Conservation (phyloP, 225 moss, liverwort and hornwort genomes). For the Anthoceros angustus region DNA sequence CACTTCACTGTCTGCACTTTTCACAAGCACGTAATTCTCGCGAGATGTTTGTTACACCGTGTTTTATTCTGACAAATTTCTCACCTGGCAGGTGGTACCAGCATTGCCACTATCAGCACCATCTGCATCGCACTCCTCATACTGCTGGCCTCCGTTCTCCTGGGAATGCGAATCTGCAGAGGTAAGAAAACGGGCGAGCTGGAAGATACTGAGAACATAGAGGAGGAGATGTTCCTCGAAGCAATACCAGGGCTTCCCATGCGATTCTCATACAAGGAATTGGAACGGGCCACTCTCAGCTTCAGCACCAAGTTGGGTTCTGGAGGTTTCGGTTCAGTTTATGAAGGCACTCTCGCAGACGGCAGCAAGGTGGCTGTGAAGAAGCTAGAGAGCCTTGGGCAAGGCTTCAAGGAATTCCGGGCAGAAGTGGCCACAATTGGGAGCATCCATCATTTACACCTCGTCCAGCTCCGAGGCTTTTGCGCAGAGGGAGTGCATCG, state of each 20-base stretch:
- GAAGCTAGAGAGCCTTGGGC: conserved; percentile 21
- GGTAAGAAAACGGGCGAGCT: conserved; percentile 7
- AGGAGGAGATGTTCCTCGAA: conserved; percentile 16
- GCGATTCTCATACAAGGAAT: conserved; percentile 26
- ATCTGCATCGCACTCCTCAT: conserved; percentile 9
- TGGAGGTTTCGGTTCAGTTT: conserved; percentile 33
- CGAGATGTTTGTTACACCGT: neutral
- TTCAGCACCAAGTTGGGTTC: conserved; percentile 26
- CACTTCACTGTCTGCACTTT: neutral
- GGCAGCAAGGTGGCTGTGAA: conserved; percentile 25
- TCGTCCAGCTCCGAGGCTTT: conserved; percentile 28
- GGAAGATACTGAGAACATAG: conserved; percentile 4
- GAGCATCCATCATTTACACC: conserved; percentile 33
- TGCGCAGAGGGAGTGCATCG: conserved; percentile 27
- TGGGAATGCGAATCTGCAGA: conserved; percentile 15
- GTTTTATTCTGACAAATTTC: neutral
- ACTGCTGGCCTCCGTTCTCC: conserved; percentile 11
- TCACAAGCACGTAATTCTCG: neutral
- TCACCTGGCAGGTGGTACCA: conserved; percentile 3
- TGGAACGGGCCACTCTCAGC: conserved; percentile 17
- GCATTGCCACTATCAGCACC: conserved; percentile 10
- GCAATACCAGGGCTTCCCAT: conserved; percentile 25
- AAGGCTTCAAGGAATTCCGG: conserved; percentile 33
- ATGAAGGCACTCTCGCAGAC: conserved; percentile 21
- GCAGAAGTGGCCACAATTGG: conserved; percentile 36